phyloP scores from a whole-genome alignment of 2,329 filamentous ascomycete species.

The Fusarium sp. region DNA sequence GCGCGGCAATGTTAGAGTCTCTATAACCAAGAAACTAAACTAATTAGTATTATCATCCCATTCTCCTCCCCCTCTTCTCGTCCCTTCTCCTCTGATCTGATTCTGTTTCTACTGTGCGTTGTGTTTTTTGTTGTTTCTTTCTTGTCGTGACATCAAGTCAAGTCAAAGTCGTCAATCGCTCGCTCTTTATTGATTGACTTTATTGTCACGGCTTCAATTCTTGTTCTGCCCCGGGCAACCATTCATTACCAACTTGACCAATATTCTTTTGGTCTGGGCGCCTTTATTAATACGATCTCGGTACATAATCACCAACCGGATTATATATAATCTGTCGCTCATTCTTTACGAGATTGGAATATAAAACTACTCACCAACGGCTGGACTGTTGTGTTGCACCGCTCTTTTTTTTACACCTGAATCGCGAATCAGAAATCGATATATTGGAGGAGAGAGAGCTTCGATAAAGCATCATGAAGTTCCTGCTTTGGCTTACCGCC shows the following conservation, averaged over 20 bases:
- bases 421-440: conserved; percentile 15
- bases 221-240: conserved; percentile 39
- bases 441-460: not conserved
- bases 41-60: conserved; percentile 28
- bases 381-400: conserved; percentile 47
- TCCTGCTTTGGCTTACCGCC: conserved; percentile 34
- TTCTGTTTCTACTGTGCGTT: conserved; percentile 17
- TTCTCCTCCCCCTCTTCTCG: conserved; percentile 23
- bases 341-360: conserved; percentile 6
- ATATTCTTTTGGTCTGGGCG: not conserved
- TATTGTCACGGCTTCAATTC: conserved; percentile 25
- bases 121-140: conserved; percentile 22
- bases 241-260: conserved; percentile 25
- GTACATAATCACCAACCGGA: conserved; percentile 2
- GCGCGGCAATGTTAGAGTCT: conserved; percentile 7
- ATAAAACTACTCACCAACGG: conserved; percentile 26
- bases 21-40: conserved; percentile 10
- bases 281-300: conserved; percentile 13
- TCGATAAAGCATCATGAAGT: conserved; percentile 25
- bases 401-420: conserved; percentile 12
- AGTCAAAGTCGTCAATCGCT: conserved; percentile 28
- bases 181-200: conserved; percentile 27
- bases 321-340: conserved; percentile 17
- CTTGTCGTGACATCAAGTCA: conserved; percentile 19
- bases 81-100: conserved; percentile 25